Evolutionary conservation across 1,284 basidiomycete genomes (phyloP).

Genomic region (Melampsora larici-populina): DNA sequence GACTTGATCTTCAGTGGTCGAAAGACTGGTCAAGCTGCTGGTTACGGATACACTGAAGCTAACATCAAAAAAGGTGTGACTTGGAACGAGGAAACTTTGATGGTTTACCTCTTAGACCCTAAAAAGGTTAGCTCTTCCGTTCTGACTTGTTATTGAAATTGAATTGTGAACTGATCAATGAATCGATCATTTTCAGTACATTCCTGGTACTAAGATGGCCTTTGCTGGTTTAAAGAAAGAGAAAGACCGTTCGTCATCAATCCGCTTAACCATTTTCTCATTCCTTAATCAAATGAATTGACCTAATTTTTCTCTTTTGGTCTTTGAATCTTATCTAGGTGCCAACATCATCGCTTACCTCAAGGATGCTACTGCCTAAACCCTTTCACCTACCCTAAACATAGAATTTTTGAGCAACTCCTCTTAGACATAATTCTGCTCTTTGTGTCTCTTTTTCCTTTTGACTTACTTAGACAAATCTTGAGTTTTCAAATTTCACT

Average conservation of each 20-base stretch:
- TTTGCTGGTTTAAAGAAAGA: slow-evolving; percentile 97
- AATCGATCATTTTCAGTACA: slow-evolving; percentile 63
- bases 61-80: slow-evolving; percentile 91
- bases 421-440: no score
- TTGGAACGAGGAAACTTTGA: slow-evolving; percentile 58
- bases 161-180: background rate
- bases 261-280: no score
- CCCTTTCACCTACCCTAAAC: no score
- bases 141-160: background rate
- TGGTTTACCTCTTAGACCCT: slow-evolving; percentile 25
- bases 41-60: slow-evolving; percentile 89
- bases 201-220: slow-evolving; percentile 95
- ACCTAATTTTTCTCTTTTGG: background rate
- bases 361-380: slow-evolving; percentile 63
- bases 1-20: slow-evolving; percentile 64
- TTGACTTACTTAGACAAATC: no score
- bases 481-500: no score
- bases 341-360: slow-evolving; percentile 58
- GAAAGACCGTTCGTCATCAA: slow-evolving; percentile 77
- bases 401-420: no score
- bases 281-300: background rate
- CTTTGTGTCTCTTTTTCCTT: no score
- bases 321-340: background rate
- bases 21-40: slow-evolving; percentile 79
- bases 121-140: slow-evolving; percentile 22